phyloP scores from a whole-genome alignment of 1,139 yeast genomes.

The Candida albicans region DNA sequence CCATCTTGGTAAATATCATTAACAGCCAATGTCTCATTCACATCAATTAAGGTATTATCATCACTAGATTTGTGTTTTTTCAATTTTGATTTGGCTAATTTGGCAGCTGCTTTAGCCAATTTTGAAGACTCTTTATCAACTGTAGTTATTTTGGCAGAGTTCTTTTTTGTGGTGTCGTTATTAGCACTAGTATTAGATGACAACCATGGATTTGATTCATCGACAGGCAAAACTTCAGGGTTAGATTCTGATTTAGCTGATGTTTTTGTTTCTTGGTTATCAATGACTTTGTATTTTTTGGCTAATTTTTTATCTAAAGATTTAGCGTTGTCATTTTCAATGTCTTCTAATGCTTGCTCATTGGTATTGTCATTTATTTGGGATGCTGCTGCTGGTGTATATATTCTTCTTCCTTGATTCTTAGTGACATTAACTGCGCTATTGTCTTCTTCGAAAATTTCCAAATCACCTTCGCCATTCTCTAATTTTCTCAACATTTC shows the following conservation, averaged over 20 bases:
- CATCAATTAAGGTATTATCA: slow-evolving; percentile 48
- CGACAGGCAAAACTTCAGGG: slow-evolving; percentile 17
- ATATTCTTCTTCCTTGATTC: slow-evolving; percentile 81
- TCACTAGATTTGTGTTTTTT: slow-evolving; percentile 36
- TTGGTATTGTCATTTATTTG: slow-evolving; percentile 44
- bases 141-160: slow-evolving; percentile 53
- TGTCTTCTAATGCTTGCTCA: slow-evolving; percentile 46
- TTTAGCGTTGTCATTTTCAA: slow-evolving; percentile 54
- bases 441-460: slow-evolving; percentile 29
- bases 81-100: slow-evolving; percentile 49
- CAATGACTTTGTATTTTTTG: slow-evolving; percentile 23
- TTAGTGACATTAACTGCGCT: slow-evolving; percentile 48
- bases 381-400: slow-evolving; percentile 59
- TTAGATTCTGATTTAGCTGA: slow-evolving; percentile 12
- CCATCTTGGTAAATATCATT: slow-evolving; percentile 29
- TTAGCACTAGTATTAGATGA: slow-evolving; percentile 37
- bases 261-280: slow-evolving; percentile 8
- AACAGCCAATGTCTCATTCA: slow-evolving; percentile 44
- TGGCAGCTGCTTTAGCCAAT: slow-evolving; percentile 53
- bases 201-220: slow-evolving; percentile 72
- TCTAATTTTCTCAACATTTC: slow-evolving; percentile 49
- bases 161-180: slow-evolving; percentile 26
- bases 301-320: slow-evolving; percentile 43
- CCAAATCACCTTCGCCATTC: slow-evolving; percentile 44
- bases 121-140: slow-evolving; percentile 61